phyloP scores from a whole-genome alignment of 345 rosid species.

The Eucalyptus pauciflora region DNA sequence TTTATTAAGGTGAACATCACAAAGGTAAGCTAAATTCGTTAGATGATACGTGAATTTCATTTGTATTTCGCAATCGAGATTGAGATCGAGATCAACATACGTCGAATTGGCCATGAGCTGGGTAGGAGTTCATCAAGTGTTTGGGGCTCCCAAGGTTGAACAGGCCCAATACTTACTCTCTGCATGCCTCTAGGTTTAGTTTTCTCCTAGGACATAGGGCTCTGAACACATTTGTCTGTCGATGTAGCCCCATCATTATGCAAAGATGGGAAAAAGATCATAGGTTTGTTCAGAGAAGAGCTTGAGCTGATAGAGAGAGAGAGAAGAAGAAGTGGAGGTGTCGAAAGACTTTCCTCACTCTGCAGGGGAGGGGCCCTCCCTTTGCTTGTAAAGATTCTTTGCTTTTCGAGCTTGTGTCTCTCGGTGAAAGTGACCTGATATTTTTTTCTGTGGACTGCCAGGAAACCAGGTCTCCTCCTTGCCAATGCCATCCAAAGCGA shows the following conservation, averaged over 20 bases:
- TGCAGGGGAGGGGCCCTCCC: neutral
- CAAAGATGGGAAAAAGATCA: neutral
- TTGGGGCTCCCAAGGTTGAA: neutral
- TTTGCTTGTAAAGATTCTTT: neutral
- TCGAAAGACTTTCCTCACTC: neutral
- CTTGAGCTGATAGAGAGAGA: neutral
- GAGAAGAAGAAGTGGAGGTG: neutral
- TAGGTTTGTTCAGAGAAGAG: neutral
- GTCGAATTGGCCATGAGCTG: neutral
- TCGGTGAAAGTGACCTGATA: conserved; percentile 1
- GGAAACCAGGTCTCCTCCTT: neutral
- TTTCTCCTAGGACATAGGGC: neutral
- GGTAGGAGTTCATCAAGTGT: neutral
- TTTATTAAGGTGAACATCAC: neutral
- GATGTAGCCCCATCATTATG: neutral
- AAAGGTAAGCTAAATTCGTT: neutral
- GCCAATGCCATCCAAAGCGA: neutral
- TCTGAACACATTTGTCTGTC: neutral
- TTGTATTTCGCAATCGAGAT: no score
- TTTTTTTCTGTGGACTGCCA: neutral
- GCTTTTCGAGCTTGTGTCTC: neutral
- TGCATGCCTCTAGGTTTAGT: neutral
- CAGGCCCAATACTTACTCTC: neutral
- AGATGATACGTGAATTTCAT: no score
- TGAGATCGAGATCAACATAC: neutral